phyloP scores from a whole-genome alignment of 805 yeast genomes.

The Candida nitratophila region DNA sequence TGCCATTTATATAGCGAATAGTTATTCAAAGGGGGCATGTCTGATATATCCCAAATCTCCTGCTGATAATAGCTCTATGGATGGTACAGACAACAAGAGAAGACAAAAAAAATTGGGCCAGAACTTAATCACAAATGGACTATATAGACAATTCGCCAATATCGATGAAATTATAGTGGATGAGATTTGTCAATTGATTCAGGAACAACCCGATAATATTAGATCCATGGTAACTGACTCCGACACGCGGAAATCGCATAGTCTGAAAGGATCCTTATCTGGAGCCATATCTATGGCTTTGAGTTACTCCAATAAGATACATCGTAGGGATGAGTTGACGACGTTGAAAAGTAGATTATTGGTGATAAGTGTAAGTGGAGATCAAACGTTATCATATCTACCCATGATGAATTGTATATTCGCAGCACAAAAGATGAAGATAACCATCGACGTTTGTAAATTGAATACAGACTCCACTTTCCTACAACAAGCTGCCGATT shows the following conservation, averaged over 20 bases:
- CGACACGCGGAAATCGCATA: constrained; percentile 10
- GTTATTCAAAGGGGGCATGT: constrained; percentile 47
- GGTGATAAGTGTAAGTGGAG: constrained; percentile 61
- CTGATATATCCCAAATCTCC: constrained; percentile 54
- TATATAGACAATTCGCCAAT: constrained; percentile 79
- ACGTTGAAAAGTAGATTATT: constrained; percentile 58
- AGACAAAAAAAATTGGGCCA: constrained; percentile 3
- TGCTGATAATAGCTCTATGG: constrained; percentile 9
- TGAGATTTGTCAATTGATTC: constrained; percentile 44
- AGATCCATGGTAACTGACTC: not conserved
- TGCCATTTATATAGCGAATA: constrained; percentile 71
- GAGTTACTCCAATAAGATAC: constrained; percentile 66
- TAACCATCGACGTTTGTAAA: constrained; percentile 88
- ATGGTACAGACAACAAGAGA: not conserved
- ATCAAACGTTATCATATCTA: constrained; percentile 74
- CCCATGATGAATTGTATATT: constrained; percentile 94
- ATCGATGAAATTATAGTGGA: constrained; percentile 69
- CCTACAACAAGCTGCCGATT: constrained; percentile 92
- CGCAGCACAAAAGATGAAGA: constrained; percentile 88
- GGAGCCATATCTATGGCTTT: constrained; percentile 82
- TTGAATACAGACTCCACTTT: constrained; percentile 68
- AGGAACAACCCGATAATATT: constrained; percentile 21
- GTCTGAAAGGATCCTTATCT: constrained; percentile 46
- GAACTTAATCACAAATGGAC: constrained; percentile 42
- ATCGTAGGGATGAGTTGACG: constrained; percentile 37